Evolutionary conservation across 257 asterid genomes (phyloP).

Genomic region (Solanum chmielewskii): DNA sequence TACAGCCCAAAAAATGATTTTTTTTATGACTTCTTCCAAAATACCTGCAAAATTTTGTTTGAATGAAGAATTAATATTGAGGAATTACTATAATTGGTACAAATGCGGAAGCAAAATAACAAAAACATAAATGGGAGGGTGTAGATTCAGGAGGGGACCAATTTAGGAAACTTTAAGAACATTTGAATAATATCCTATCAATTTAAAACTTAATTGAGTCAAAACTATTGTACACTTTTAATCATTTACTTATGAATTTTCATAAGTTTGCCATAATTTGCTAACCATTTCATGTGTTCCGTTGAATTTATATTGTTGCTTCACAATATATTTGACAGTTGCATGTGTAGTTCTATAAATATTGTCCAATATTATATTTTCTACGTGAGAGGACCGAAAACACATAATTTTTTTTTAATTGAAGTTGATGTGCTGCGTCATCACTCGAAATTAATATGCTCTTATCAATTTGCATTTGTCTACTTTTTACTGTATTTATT

Average conservation of each 20-base stretch:
- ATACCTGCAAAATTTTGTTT: neutral
- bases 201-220: neutral
- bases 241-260: neutral
- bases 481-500: neutral
- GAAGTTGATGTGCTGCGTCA: neutral
- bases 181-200: neutral
- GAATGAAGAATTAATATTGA: neutral
- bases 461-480: neutral
- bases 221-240: neutral
- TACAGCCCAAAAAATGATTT: neutral
- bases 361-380: neutral
- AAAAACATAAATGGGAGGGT: neutral
- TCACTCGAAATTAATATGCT: neutral
- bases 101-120: neutral
- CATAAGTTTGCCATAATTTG: neutral
- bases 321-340: neutral
- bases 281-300: neutral
- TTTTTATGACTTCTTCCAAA: neutral
- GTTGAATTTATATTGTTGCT: neutral
- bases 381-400: neutral
- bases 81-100: neutral
- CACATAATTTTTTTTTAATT: neutral
- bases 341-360: neutral
- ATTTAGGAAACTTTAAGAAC: neutral
- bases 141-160: neutral